Percentiles rank a stretch among this genome's conserved stretches.
phyloP scores from a whole-genome alignment of 768 basidiomycete genomes.

The Lentinula boryana region DNA sequence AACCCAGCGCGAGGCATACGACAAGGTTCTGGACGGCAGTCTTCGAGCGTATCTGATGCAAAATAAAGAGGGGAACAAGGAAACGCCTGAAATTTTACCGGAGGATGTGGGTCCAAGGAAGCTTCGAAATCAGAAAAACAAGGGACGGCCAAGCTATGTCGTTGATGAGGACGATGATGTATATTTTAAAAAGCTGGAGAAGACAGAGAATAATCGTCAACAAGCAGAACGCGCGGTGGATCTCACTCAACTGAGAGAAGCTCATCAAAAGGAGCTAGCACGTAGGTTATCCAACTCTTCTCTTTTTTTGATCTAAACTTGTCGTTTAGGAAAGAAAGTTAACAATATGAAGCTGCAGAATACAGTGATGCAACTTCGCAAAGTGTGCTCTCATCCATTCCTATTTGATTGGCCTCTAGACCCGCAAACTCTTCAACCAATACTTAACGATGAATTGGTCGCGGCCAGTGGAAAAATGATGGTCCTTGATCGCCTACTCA shows the following conservation, averaged over 20 bases:
- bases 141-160: slow-evolving; percentile 40
- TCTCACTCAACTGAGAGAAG: slow-evolving; percentile 46
- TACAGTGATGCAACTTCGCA: slow-evolving; percentile 93
- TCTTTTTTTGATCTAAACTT: slow-evolving; percentile 1
- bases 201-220: slow-evolving; percentile 34
- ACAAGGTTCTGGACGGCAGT: slow-evolving; percentile 66
- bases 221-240: slow-evolving; percentile 33
- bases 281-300: slow-evolving; percentile 31
- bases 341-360: slow-evolving; percentile 95
- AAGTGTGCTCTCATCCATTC: slow-evolving; percentile 93
- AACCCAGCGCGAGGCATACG: slow-evolving; percentile 81
- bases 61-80: slow-evolving; percentile 12
- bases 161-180: slow-evolving; percentile 59
- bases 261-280: slow-evolving; percentile 52
- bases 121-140: slow-evolving; percentile 25
- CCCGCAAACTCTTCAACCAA: slow-evolving; percentile 48
- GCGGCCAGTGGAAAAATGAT: slow-evolving; percentile 96
- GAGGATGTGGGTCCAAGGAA: slow-evolving; percentile 23
- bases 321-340: slow-evolving; percentile 62
- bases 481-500: slow-evolving; percentile 32
- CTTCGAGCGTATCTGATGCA: slow-evolving; percentile 59
- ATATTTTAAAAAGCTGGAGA: slow-evolving; percentile 59
- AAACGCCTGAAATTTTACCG: background rate
- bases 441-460: slow-evolving; percentile 75
- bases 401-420: slow-evolving; percentile 82